Conservation (phyloP, 2,329 filamentous ascomycete genomes). For the Escovopsis sp. region DNA sequence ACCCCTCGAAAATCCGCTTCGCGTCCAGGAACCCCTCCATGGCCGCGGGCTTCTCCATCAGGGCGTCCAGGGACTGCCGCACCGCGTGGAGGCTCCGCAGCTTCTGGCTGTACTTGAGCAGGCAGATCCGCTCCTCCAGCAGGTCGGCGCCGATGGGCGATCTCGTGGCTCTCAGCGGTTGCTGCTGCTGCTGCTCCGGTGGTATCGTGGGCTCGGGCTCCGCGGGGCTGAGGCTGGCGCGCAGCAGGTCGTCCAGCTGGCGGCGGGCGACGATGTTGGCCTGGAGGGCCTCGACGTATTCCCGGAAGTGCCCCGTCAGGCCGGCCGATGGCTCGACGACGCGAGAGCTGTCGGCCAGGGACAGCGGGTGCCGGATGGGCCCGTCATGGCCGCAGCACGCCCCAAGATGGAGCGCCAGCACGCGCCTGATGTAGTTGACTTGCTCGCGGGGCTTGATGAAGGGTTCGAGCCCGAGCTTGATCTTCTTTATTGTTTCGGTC, state of each 20-base stretch:
- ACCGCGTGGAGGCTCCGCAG: conserved; percentile 33
- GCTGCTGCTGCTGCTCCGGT: conserved; percentile 6
- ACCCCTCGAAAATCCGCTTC: conserved; percentile 29
- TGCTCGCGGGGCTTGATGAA: conserved; percentile 44
- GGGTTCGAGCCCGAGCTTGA: conserved; percentile 31
- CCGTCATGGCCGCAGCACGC: conserved; percentile 26
- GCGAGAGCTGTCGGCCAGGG: conserved; percentile 28
- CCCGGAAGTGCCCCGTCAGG: conserved; percentile 32
- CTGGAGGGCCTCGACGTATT: conserved; percentile 39
- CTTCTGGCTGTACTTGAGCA: conserved; percentile 36
- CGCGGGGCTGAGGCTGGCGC: conserved; percentile 10
- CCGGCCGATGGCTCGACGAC: conserved; percentile 21
- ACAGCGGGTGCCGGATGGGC: conserved; percentile 28
- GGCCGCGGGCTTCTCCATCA: conserved; percentile 37
- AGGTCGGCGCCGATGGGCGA: conserved; percentile 8
- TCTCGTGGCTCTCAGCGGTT: too few relatives aligned
- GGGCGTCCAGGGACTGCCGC: conserved; percentile 32
- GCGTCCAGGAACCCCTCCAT: conserved; percentile 33
- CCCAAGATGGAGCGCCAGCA: conserved; percentile 38
- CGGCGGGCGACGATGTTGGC: conserved; percentile 35
- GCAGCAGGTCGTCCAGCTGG: conserved; percentile 26
- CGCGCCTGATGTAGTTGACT: conserved; percentile 36
- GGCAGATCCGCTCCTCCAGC: conserved; percentile 35
- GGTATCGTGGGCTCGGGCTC: conserved; percentile 9
- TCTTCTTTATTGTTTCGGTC: conserved; percentile 17